A percentile compares a stretch with the other conserved stretches of the same genome.
Evolutionary conservation across 495 filamentous ascomycete species (phyloP).

Genomic region (Margaritispora aquatica): DNA sequence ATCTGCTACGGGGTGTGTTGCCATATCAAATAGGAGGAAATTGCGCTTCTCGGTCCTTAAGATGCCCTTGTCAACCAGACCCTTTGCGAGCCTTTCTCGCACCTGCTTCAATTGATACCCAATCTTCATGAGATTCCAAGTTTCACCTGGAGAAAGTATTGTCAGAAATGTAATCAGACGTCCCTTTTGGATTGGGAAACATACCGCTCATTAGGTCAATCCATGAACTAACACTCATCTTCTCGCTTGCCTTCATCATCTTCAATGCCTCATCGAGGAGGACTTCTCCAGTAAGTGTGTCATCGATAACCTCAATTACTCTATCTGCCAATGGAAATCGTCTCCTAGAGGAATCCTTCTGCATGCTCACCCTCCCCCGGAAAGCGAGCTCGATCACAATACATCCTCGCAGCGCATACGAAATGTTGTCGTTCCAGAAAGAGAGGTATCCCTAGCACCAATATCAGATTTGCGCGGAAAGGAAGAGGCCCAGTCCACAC

Average conservation of each 20-base stretch:
- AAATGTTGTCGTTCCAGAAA: constrained; percentile 99
- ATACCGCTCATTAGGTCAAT: constrained; percentile 97
- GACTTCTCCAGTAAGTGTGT: constrained; percentile 94
- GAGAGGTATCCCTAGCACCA: constrained; percentile 75
- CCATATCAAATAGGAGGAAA: constrained; percentile 99
- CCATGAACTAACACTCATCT: constrained; percentile 99
- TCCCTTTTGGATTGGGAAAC: constrained; percentile 15
- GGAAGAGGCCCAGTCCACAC: constrained; percentile 5
- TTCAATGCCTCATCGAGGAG: constrained; percentile 96
- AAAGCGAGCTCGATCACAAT: constrained; percentile 97
- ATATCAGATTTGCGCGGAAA: constrained; percentile 6
- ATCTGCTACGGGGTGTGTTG: constrained; percentile 96
- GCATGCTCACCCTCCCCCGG: constrained; percentile 94
- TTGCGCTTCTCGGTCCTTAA: constrained; percentile 98
- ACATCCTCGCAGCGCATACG: constrained; percentile 92
- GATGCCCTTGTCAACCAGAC: constrained; percentile 98
- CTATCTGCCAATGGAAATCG: constrained; percentile 90
- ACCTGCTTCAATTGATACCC: constrained; percentile 99
- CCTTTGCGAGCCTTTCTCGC: constrained; percentile 92
- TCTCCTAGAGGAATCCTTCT: constrained; percentile 88
- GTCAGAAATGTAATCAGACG: constrained; percentile 2
- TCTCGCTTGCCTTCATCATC: constrained; percentile 99
- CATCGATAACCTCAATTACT: constrained; percentile 93
- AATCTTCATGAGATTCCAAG: constrained; percentile 99
- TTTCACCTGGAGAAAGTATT: constrained; percentile 65